These are phyloP conservation scores for Ploettnerulaceae sp. DNA, from an alignment of 2,329 filamentous ascomycete genomes.

Conservation along the genomic window DNA sequence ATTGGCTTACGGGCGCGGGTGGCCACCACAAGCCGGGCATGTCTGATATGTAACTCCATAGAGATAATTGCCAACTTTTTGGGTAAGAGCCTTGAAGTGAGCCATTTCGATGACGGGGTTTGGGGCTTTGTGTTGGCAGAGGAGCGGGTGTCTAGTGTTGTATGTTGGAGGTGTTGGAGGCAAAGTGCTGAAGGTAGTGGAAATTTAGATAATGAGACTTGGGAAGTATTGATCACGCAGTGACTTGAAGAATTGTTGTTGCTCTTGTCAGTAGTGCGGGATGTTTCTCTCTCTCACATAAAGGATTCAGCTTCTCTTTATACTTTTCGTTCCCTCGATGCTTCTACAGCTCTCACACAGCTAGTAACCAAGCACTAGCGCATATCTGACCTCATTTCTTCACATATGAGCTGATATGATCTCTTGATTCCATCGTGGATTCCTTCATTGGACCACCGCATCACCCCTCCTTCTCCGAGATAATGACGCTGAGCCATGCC, in stretches of 20 bases:
- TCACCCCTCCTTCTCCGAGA: background rate
- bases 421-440: background rate
- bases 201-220: too few relatives aligned
- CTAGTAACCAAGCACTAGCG: background rate
- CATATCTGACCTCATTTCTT: background rate
- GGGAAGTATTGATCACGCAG: background rate
- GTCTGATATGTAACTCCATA: background rate
- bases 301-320: conserved; percentile 2
- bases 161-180: background rate
- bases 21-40: conserved; percentile 2
- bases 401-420: background rate
- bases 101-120: background rate
- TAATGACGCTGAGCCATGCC: background rate
- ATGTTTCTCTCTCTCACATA: too few relatives aligned
- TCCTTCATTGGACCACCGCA: background rate
- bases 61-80: background rate
- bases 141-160: background rate
- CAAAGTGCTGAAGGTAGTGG: too few relatives aligned
- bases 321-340: background rate
- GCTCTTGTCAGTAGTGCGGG: background rate
- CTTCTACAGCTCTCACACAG: too few relatives aligned
- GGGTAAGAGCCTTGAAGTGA: background rate
- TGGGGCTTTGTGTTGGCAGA: background rate
- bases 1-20: background rate
- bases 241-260: too few relatives aligned